Base-by-base conservation (phyloP, 2,329 filamentous ascomycete species). In the Phaeosphaeria sp. region DNA sequence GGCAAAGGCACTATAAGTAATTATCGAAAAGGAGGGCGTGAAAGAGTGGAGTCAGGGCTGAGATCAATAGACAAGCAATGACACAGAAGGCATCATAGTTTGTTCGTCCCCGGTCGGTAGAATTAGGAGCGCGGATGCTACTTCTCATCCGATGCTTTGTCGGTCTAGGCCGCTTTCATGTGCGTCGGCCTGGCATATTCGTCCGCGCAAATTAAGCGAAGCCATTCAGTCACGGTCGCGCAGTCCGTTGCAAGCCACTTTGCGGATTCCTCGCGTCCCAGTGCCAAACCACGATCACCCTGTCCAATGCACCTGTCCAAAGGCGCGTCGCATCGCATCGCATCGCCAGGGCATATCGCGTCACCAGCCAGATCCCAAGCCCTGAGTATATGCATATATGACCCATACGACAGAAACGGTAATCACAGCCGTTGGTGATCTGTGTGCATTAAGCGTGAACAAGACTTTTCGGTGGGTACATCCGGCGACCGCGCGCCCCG, bases 1-100 rank as follows among this genome's bases (percentile, higher is more conserved):
- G 55, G 52, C 53, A 42, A 51, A 46, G 46, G 33, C 54, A 52
- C 49, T 66, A 64, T 64, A 64, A 63, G 62, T 65, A 63, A 43
- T 36, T 11, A 3, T 4, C 33, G 43, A 50, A 58, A 55, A 54
- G 56, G 52, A 59, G 53, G 13, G 50, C 15, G 52, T 25, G 56
- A 20, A 59, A 57, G 39, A 54, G 53, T 54, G 56, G 60, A 58
- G 20, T 58, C 55, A 52, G 50, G 43, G 53, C 50, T 54, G 49
- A 44, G n/a, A 63, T 27, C 46, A 41, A 27, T 33, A 23, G 46
- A 54, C 50, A 57, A 53, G 56, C 55, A 56, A 49, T 51, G 33
- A 54, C 49, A 47, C 55, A 50, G 60, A 47, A 33, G 57, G 20
- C 22, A 13, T 46, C 41, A 43, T 54, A 7, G 47, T 51, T 48